Conservation (phyloP, 805 yeast species). For the Saccharomycopsis fodiens region DNA sequence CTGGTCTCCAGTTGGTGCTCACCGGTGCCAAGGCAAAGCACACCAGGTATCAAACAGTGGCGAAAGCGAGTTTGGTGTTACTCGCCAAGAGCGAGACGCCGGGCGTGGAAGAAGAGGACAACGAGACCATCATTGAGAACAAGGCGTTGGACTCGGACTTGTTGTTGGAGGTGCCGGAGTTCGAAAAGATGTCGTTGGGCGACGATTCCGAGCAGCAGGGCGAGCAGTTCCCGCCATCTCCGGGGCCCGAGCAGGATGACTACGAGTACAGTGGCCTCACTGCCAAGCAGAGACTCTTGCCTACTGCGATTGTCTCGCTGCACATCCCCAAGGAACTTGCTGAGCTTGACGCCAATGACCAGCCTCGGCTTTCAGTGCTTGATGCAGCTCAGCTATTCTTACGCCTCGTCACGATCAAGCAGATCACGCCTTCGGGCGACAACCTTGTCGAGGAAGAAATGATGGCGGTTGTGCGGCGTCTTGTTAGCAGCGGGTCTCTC, state of each 20-base stretch:
- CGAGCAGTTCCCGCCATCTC: slow-evolving; percentile 23
- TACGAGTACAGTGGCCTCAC: slow-evolving; percentile 17
- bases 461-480: slow-evolving; percentile 65
- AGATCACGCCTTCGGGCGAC: slow-evolving; percentile 65
- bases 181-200: slow-evolving; percentile 41
- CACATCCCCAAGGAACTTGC: slow-evolving; percentile 50
- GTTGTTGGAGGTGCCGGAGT: slow-evolving; percentile 66
- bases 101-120: slow-evolving; percentile 14
- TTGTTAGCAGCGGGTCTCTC: slow-evolving; percentile 34
- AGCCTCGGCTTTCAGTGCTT: slow-evolving; percentile 60
- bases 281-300: slow-evolving; percentile 42
- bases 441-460: slow-evolving; percentile 75
- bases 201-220: slow-evolving; percentile 28
- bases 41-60: slow-evolving; percentile 70
- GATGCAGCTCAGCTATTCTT: slow-evolving; percentile 73
- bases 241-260: slow-evolving; percentile 25
- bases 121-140: slow-evolving; percentile 40
- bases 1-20: slow-evolving; percentile 54
- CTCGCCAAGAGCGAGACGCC: slow-evolving; percentile 48
- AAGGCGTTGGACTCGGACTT: slow-evolving; percentile 67
- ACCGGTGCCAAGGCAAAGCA: slow-evolving; percentile 88
- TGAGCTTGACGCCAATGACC: slow-evolving; percentile 69
- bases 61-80: slow-evolving; percentile 67
- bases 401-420: slow-evolving; percentile 53
- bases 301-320: slow-evolving; percentile 55